Evolutionary conservation across 2,329 filamentous ascomycete genomes (phyloP).

Genomic region (Drechmeria coniospora): DNA sequence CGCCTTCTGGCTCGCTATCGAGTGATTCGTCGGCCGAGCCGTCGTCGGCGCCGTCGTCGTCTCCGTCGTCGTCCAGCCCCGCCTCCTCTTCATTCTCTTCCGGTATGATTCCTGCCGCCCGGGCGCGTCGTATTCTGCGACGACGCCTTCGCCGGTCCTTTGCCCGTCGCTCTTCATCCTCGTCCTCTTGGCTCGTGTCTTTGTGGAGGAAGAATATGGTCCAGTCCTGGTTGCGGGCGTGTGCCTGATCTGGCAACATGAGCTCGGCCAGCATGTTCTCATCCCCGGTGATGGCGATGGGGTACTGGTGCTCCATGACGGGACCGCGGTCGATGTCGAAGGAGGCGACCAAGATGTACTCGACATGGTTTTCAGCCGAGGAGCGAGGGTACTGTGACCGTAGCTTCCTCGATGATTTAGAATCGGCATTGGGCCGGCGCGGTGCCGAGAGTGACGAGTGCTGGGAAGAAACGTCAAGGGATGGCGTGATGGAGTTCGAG

Average conservation of each 20-base stretch:
- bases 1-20: slow-evolving; percentile 50
- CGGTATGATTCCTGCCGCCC: slow-evolving; percentile 30
- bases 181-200: slow-evolving; percentile 71
- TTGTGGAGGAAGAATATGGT: slow-evolving; percentile 99
- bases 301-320: slow-evolving; percentile 97
- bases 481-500: slow-evolving; percentile 44
- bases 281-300: slow-evolving; percentile 85
- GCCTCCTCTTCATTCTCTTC: slow-evolving; percentile 27
- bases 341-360: slow-evolving; percentile 93
- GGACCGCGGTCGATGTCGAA: slow-evolving; percentile 95
- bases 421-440: slow-evolving; percentile 33
- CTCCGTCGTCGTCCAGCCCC: slow-evolving; percentile 31
- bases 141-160: slow-evolving; percentile 36
- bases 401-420: slow-evolving; percentile 38
- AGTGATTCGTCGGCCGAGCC: slow-evolving; percentile 37
- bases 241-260: slow-evolving; percentile 95
- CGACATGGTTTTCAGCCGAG: slow-evolving; percentile 79
- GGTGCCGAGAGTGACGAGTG: slow-evolving; percentile 43
- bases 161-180: slow-evolving; percentile 51
- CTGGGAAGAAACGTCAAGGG: slow-evolving; percentile 43
- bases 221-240: slow-evolving; percentile 92
- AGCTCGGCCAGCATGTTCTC: slow-evolving; percentile 97
- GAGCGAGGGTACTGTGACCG: slow-evolving; percentile 65
- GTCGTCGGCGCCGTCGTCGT: slow-evolving; percentile 33
- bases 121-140: slow-evolving; percentile 36